phyloP scores from a whole-genome alignment of 495 filamentous ascomycete genomes.

The Jackrogersella multiformis region DNA sequence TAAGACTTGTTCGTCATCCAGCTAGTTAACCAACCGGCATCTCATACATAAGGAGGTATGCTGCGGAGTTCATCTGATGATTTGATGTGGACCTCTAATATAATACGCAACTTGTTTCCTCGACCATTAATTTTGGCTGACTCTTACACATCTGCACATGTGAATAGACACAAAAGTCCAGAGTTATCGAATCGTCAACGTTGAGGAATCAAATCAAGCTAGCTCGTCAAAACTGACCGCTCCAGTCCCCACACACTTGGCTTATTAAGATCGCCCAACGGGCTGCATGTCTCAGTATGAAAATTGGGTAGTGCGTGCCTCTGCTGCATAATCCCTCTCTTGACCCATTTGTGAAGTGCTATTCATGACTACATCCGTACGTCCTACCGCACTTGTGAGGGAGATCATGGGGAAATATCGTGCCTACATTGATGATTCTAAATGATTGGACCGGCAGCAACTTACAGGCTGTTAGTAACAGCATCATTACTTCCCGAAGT shows the following conservation, averaged over 20 bases:
- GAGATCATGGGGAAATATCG: conserved; percentile 29
- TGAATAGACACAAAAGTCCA: background rate
- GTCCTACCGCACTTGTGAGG: conserved; percentile 26
- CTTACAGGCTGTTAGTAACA: too few species aligned
- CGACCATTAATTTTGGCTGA: conserved; percentile 1
- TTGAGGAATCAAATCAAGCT: conserved; percentile 21
- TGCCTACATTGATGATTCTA: conserved; percentile 13
- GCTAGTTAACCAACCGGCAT: conserved; percentile 9
- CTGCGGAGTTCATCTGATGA: conserved; percentile 14
- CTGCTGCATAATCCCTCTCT: conserved; percentile 31
- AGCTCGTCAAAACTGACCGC: conserved; percentile 31
- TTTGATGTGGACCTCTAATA: conserved; percentile 19
- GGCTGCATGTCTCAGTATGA: conserved; percentile 36
- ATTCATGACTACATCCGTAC: conserved; percentile 4
- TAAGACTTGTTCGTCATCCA: conserved; percentile 17
- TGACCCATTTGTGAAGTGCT: conserved; percentile 17
- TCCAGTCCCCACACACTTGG: conserved; percentile 20
- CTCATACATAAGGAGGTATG: conserved; percentile 1
- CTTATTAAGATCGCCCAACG: conserved; percentile 42
- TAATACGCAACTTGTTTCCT: conserved; percentile 18
- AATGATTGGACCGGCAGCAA: conserved; percentile 14
- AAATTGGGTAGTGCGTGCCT: conserved; percentile 38
- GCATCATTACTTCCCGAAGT: conserved; percentile 4
- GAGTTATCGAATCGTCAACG: conserved; percentile 20
- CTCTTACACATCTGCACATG: conserved; percentile 9